Base-by-base conservation (phyloP, 768 basidiomycete genomes). In the Naganishia friedmannii region DNA sequence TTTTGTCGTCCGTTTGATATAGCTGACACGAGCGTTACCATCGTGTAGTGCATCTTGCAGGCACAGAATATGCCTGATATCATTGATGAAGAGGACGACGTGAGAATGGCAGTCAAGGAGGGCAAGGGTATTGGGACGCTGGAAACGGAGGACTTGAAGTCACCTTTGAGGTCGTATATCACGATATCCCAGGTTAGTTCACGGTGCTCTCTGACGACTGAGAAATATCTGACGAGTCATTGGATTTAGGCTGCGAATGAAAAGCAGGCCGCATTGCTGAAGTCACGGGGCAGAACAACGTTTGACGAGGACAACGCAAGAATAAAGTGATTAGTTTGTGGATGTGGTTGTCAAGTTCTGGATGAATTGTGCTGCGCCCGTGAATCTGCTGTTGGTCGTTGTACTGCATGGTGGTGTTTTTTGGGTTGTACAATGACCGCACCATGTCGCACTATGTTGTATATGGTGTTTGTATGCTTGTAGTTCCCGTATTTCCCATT, bases 141-240 rank as follows among this genome's bases (percentile, higher is more conserved):
- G 34, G 56, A 48, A 23, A 65, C 66, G 5, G 75, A 72, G 23
- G 74, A 74, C 31, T 55, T 72, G 13, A 75, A 73, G 32, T 69
- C 68, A 42, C 78, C 78, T 0, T 75, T 73, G 9, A 73, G 75
- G 48, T 79, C 80, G 0, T 82, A 80, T 68, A 53, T 82, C 45
- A 82, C 81, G 13, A 80, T 82, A 21, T 81, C 80, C 12, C 81
- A 82, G 73, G 79, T 79, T 48, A 69, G 78, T 72, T 19, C 19
- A 9, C 19, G 31, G 17, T 57, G 17, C 29, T 46, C 48, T 32
- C 23, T 2, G 28, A 26, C 15, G 21, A 42, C 28, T 28, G 37
- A 15, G 31, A 23, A n/a, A 21, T 34, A 0, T 45, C 51, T 53
- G 32, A 34, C 23, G 0, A 23, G 17, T 23, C 58, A 45, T n/a